Conservation (phyloP, 441 rosid species). For the Populus hybrid region DNA sequence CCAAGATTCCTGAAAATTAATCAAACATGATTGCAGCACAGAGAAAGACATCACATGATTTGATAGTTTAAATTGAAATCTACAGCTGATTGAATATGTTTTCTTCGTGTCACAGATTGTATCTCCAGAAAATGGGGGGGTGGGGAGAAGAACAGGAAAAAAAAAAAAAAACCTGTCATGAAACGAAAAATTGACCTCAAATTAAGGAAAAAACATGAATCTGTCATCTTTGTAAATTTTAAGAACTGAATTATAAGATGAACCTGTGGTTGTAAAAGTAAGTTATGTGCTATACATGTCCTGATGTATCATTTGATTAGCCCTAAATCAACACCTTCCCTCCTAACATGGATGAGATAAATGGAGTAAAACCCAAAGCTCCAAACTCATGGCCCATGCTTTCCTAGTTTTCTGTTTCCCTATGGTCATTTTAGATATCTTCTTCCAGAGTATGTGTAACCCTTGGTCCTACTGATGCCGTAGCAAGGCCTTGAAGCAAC, state of each 20-base stretch:
- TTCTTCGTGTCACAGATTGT: background rate
- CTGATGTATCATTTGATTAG: conserved; percentile 14
- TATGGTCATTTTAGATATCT: background rate
- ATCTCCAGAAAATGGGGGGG: background rate
- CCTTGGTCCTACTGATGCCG: conserved; percentile 28
- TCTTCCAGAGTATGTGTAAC: conserved; percentile 1
- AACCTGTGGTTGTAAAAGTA: conserved; percentile 7
- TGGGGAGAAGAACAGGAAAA: no score
- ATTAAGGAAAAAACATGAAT: conserved; percentile 12
- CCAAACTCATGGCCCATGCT: background rate
- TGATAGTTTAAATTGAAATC: background rate
- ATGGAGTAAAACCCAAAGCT: background rate
- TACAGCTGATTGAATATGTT: background rate
- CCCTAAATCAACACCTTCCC: background rate
- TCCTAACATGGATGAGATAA: background rate
- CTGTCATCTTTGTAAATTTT: background rate
- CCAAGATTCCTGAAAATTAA: background rate
- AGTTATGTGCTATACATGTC: conserved; percentile 23
- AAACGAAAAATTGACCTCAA: background rate
- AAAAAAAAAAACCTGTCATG: background rate
- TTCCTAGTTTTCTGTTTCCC: background rate
- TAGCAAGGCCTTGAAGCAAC: conserved; percentile 51
- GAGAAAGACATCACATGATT: background rate
- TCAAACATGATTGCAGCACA: background rate
- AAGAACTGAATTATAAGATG: conserved; percentile 1